Conservation (phyloP, 257 asterid species). For the Cynanchum wilfordii region DNA sequence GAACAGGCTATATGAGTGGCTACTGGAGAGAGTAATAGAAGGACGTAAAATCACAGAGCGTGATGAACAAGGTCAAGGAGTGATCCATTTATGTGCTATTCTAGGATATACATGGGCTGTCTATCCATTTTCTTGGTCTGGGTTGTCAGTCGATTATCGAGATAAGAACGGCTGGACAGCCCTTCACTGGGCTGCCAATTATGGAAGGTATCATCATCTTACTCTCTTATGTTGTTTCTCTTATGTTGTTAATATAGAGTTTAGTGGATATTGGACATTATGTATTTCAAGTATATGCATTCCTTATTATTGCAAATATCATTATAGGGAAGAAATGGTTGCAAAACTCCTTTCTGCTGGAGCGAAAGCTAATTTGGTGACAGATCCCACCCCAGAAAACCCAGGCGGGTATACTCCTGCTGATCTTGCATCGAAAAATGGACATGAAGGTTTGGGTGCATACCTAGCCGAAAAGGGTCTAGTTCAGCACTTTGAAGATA, state of each 20-base stretch:
- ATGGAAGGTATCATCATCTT: conserved; percentile 62
- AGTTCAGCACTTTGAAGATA: conserved; percentile 77
- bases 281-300: neutral
- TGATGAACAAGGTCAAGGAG: conserved; percentile 91
- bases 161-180: conserved; percentile 97
- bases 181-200: conserved; percentile 94
- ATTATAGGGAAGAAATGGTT: conserved; percentile 86
- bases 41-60: conserved; percentile 61
- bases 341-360: conserved; percentile 89
- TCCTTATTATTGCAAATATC: conserved; percentile 16
- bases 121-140: conserved; percentile 71
- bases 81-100: conserved; percentile 90
- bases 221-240: neutral
- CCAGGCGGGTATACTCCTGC: conserved; percentile 83
- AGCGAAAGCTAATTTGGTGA: conserved; percentile 85
- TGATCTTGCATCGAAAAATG: conserved; percentile 82
- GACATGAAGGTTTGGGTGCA: conserved; percentile 89
- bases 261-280: neutral
- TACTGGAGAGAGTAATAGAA: conserved; percentile 63
- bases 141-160: conserved; percentile 82
- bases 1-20: conserved; percentile 71
- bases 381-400: conserved; percentile 75
- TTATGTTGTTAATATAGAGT: neutral
- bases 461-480: conserved; percentile 94
- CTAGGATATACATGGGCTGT: conserved; percentile 92